phyloP scores from a whole-genome alignment of 139 green algal species.

The Cymbomonas tetramitiformis region DNA sequence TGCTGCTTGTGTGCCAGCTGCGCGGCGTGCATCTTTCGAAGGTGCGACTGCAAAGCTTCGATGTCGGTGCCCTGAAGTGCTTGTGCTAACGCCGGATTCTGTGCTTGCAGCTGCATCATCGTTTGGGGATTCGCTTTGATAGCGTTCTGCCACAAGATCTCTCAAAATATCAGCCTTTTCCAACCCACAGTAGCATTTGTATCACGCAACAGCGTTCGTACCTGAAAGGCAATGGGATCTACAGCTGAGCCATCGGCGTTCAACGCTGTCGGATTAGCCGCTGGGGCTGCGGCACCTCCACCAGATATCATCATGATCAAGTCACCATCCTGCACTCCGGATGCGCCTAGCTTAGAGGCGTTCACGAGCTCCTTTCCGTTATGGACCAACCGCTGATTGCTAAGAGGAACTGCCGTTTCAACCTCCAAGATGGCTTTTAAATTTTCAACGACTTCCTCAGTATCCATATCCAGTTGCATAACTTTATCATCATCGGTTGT shows the following conservation, averaged over 20 bases:
- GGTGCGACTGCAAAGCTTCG: not conserved
- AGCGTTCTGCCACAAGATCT: no score
- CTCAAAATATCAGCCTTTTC: no score
- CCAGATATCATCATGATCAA: not conserved
- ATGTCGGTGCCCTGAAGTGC: constrained; percentile 2
- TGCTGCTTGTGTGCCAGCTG: constrained; percentile 1
- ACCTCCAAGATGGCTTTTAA: constrained; percentile 10
- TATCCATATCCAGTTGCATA: constrained; percentile 1
- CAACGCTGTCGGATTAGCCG: not conserved
- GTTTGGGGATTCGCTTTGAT: not conserved
- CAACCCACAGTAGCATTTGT: no score
- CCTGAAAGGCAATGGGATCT: not conserved
- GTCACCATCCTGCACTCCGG: not conserved
- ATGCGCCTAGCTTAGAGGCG: not conserved
- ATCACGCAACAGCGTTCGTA: no score
- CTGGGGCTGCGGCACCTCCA: not conserved
- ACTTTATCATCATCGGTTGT: not conserved
- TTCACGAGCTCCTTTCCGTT: constrained; percentile 1
- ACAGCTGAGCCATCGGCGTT: not conserved
- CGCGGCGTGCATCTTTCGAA: not conserved
- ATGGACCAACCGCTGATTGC: not conserved
- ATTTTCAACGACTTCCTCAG: constrained; percentile 3
- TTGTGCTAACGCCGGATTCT: not conserved
- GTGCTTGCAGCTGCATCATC: not conserved
- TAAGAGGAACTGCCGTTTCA: constrained; percentile 1